phyloP scores from a whole-genome alignment of 2,329 filamentous ascomycete genomes.

The Trichoderma cornu-damae region DNA sequence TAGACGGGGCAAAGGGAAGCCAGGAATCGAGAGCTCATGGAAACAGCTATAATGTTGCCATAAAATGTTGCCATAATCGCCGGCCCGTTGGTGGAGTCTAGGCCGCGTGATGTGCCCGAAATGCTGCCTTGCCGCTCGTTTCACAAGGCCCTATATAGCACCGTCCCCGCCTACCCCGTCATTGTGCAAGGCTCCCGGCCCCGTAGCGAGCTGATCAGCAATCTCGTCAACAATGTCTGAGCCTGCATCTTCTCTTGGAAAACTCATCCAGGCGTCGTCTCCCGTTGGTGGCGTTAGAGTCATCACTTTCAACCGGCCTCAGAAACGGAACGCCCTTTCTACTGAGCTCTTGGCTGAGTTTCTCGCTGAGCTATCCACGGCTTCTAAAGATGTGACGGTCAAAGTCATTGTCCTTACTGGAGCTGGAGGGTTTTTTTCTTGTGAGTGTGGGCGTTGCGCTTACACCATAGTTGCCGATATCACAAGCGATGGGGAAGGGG shows the following conservation, averaged over 20 bases:
- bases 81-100: constrained; percentile 9
- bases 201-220: not conserved
- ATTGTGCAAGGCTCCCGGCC: constrained; percentile 2
- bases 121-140: constrained; percentile 11
- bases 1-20: not conserved
- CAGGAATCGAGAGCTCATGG: not conserved
- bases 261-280: constrained; percentile 23
- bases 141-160: constrained; percentile 11
- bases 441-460: constrained; percentile 12
- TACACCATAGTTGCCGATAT: not conserved
- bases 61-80: not conserved
- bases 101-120: constrained; percentile 11
- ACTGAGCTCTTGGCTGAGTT: constrained; percentile 45
- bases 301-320: constrained; percentile 49
- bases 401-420: constrained; percentile 38
- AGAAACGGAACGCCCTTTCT: constrained; percentile 56
- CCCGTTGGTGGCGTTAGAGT: constrained; percentile 38
- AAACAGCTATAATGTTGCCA: too few relatives aligned
- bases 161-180: constrained; percentile 7
- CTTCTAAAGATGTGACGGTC: constrained; percentile 25
- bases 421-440: constrained; percentile 26
- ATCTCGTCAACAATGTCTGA: constrained; percentile 19
- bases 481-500: too few relatives aligned
- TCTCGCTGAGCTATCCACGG: constrained; percentile 27
- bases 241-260: constrained; percentile 15